Conservation (phyloP, 2,329 filamentous ascomycete species). For the Claviceps paspali region DNA sequence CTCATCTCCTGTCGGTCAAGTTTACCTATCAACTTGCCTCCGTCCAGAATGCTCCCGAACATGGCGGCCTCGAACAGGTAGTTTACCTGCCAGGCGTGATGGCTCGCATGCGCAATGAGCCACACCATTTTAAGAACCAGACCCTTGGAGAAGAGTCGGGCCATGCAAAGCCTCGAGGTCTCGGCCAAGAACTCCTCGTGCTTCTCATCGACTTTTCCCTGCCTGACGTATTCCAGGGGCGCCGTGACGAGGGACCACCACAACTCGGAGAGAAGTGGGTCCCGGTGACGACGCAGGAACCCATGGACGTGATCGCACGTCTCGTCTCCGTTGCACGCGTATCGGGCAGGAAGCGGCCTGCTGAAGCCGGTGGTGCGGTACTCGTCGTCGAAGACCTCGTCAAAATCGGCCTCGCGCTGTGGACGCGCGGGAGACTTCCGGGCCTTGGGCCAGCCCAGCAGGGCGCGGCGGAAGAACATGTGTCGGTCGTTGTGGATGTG, state of each 20-base stretch:
- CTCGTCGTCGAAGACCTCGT: slow-evolving; percentile 15
- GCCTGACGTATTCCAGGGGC: slow-evolving; percentile 9
- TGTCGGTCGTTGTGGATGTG: slow-evolving; percentile 18
- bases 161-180: slow-evolving; percentile 8
- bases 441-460: slow-evolving; percentile 16
- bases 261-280: slow-evolving; percentile 6
- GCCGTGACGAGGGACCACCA: slow-evolving; percentile 8
- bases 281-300: slow-evolving; percentile 4
- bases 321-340: slow-evolving; percentile 9
- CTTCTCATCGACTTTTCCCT: slow-evolving; percentile 7
- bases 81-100: slow-evolving; percentile 17
- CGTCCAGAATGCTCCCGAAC: slow-evolving; percentile 18
- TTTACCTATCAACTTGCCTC: slow-evolving; percentile 14
- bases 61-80: slow-evolving; percentile 18
- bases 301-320: slow-evolving; percentile 9
- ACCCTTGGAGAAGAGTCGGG: slow-evolving; percentile 11
- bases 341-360: slow-evolving; percentile 8
- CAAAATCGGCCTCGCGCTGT: slow-evolving; percentile 15
- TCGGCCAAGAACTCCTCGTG: slow-evolving; percentile 7
- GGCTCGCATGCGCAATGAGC: slow-evolving; percentile 10
- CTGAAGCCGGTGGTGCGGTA: slow-evolving; percentile 14
- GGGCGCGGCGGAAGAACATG: slow-evolving; percentile 16
- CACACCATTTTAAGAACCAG: slow-evolving; percentile 9
- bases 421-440: slow-evolving; percentile 11
- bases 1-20: slow-evolving; percentile 10